Evolutionary conservation across 2,329 filamentous ascomycete species (phyloP), one percentile per base, ranked within the genome.

Genomic region (Geosmithia flava): DNA sequence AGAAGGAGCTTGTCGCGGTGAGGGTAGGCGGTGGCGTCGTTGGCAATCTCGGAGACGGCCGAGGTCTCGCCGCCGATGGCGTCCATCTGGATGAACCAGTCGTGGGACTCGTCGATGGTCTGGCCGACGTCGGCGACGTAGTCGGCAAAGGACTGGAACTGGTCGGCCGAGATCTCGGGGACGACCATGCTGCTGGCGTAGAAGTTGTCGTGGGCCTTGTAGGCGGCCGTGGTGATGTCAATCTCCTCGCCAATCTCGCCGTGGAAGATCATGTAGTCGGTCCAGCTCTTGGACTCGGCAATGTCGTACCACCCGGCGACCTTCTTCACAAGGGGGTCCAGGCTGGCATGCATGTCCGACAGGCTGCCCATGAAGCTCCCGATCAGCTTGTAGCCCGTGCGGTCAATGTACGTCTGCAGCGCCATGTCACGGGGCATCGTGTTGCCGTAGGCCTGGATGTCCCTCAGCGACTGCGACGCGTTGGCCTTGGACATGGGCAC

Each of bases 1-100:
- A 78, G 67, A 1, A 74, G 65, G 17, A 76, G 65, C 55, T 70
- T 67, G 47, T 68, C 62, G 27, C 65, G 66, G 53, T 69, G 66
- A 0, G 60, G 56, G 53, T 66, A 72, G 2, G 68, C 60, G 1
- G 64, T 63, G 7, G 55, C 54, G 8, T 56, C 29, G 1, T 52
- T 49, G 0, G 52, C 23, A 2, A 63, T 44, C 1, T 59, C 52
- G 1, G 64, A 55, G 39, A 70, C 56, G 51, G 60, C 65, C 1
- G 67, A 67, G 53, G 65, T 65, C 30, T 52, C 48, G 4, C 62
- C 63, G 46, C 60, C 61, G 20, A 60, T 59, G 44, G 63, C 48
- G 50, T 64, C 60, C 37, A 63, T 53, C 3, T 52, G 50, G 13
- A 48, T 20, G 48, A 48, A 52, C 50, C 50, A 52, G 44, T 29